These are phyloP conservation scores for Corrigiola litoralis DNA, from an alignment of 179 eudicot species.

Conservation along the genomic window DNA sequence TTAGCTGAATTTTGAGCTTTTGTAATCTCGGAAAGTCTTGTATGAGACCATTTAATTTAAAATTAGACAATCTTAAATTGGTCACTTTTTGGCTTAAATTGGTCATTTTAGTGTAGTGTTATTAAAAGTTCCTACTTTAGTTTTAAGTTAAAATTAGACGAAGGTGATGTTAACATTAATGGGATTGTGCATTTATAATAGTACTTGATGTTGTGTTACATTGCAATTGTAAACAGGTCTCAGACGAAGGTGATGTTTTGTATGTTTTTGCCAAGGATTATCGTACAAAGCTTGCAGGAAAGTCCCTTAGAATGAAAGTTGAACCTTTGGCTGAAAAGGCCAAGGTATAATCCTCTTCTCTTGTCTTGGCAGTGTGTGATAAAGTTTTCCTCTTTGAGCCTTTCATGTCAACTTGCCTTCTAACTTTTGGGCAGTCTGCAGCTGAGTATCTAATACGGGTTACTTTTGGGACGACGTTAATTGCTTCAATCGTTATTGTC, in stretches of 20 bases:
- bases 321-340: conserved; percentile 83
- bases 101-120: too few species aligned
- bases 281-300: conserved; percentile 76
- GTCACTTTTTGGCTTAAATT: too few species aligned
- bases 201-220: conserved; percentile 22
- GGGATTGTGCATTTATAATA: too few species aligned
- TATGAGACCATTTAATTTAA: background rate
- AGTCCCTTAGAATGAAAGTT: conserved; percentile 77
- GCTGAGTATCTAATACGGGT: conserved; percentile 87
- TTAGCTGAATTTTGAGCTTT: too few species aligned
- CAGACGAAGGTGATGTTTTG: conserved; percentile 91
- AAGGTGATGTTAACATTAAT: too few species aligned
- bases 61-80: too few species aligned
- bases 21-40: too few species aligned
- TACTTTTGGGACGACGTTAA: conserved; percentile 87
- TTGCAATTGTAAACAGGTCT: conserved; percentile 54
- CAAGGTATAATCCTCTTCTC: conserved; percentile 46
- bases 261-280: conserved; percentile 83
- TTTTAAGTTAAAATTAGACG: too few species aligned
- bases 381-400: background rate
- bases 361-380: background rate
- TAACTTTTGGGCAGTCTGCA: conserved; percentile 54
- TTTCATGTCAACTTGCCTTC: conserved; percentile 8
- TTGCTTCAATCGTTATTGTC: conserved; percentile 92
- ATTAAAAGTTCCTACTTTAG: too few species aligned